Base-by-base conservation (phyloP, 768 basidiomycete species). In the Russula sp. region DNA sequence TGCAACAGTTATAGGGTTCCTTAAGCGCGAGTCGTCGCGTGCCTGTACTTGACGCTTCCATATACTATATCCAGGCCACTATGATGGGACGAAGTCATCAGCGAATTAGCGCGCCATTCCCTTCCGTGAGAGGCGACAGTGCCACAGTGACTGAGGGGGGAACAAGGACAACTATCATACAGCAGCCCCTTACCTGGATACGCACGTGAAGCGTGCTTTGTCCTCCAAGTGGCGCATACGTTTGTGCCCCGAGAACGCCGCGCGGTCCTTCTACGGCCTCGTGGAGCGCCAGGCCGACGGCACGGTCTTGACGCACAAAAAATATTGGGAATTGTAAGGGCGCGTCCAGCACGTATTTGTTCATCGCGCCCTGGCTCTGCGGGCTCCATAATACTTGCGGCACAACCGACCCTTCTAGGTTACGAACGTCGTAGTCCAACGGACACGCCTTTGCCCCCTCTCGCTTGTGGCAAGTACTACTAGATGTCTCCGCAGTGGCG, bases 381-480 rank as follows among this genome's bases (percentile, higher is more conserved):
- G 57, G 42, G 6, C 57, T 57, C 57, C 42, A 57, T 16, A 57
- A 16, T 20, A 2, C 42, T 30, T 57, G 57, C n/a, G 40, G 42
- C 20, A 46, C 57, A 3, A 57, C 20, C n/a, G 28, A 46, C n/a
- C 57, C 57, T 46, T 46, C 34, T 2, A 57, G 20, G 20, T 30
- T 22, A 7, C 57, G 57, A 11, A 14, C 57, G 30, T 57, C 57
- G 57, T 46, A 57, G 57, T 57, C 57, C 32, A 46, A 20, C 52
- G 32, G 28, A n/a, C n/a, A 18, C n/a, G 38, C 14, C 28, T 26
- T 14, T n/a, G 26, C 18, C 5, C 26, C 36, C 38, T 7, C 16
- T 8, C 22, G 24, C 16, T 18, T 22, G 16, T 40, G 22, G 24
- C 14, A 24, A 7, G 38, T 40, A 40, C 16, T 2, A 18, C 16